Evolutionary conservation across 2,329 filamentous ascomycete species (phyloP), one percentile per base, ranked within the genome.

Genomic region (Hymenoscyphus fructigenus): DNA sequence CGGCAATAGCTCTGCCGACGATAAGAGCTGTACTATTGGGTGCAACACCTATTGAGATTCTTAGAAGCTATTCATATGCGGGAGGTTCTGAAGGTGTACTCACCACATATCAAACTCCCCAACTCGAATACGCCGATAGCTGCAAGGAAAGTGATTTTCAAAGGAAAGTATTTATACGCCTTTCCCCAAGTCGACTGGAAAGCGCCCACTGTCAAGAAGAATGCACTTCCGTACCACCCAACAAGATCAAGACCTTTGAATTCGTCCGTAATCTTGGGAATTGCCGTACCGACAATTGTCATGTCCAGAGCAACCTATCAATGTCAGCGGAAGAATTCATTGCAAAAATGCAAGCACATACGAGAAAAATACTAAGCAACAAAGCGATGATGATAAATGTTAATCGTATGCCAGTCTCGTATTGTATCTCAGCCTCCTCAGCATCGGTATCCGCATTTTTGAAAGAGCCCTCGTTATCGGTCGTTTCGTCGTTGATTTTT

Each of bases 161-260:
- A 29, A 9, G 72, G 68, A 63, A 76, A 77, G 60, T 75, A 74
- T 66, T 76, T 77, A 60, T 75, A 77, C 5, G 63, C 69, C 59
- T 75, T 75, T 10, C 74, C 73, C 73, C 71, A 75, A 5, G 71
- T 72, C 6, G 72, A 74, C 53, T 75, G 73, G n/a, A 73, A 72
- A 4, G 70, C 66, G 1, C 77, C 81, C 34, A 81, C 72, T 1
- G 81, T 82, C 69, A 84, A 76, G 73, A 84, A 83, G 69, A 82
- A 85, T 53, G 82, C 82, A 17, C 83, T 79, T 1, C 83, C 84
- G 68, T 88, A 88, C 86, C 86, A 88, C 26, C 82, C 81, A 14
- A 82, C 67, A 76, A 75, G 17, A 77, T 80, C 75, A 78, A 79
- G 67, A 79, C 80, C 32, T 79, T 84, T 72, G 82, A 85, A 73